phyloP scores from a whole-genome alignment of 371 early-diverging fungal genomes.

The Syncephalastrum racemosum region DNA sequence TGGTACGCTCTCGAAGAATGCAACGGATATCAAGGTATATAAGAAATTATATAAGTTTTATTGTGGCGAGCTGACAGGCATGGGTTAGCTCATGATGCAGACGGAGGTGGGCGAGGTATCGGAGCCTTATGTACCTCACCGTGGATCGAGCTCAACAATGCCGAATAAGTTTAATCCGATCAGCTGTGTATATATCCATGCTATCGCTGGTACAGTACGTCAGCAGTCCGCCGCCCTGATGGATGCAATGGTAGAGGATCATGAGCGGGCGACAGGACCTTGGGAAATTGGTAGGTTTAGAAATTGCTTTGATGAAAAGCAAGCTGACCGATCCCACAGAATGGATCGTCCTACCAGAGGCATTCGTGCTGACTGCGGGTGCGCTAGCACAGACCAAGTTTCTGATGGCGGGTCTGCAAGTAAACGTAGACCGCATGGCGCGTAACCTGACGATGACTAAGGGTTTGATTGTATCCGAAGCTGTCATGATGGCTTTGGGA shows the following conservation, averaged over 20 bases:
- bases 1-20: slow-evolving; percentile 19
- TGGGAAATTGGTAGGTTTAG: slow-evolving; percentile 23
- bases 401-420: slow-evolving; percentile 18
- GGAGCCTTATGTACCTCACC: slow-evolving; percentile 21
- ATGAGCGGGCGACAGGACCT: slow-evolving; percentile 21
- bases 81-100: slow-evolving; percentile 22
- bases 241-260: slow-evolving; percentile 24
- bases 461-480: slow-evolving; percentile 21
- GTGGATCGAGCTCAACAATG: slow-evolving; percentile 25
- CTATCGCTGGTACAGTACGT: slow-evolving; percentile 21
- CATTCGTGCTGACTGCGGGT: slow-evolving; percentile 19
- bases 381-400: slow-evolving; percentile 14
- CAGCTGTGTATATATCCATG: slow-evolving; percentile 24
- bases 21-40: slow-evolving; percentile 19
- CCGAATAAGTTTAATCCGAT: slow-evolving; percentile 26
- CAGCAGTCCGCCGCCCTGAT: slow-evolving; percentile 20
- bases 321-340: background rate
- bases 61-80: background rate
- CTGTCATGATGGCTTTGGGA: slow-evolving; percentile 23
- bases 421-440: slow-evolving; percentile 16
- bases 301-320: background rate
- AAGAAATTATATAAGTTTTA: background rate
- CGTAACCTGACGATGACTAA: slow-evolving; percentile 18
- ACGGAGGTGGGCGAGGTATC: slow-evolving; percentile 27
- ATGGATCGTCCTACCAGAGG: slow-evolving; percentile 25